A percentile compares a stretch with the other conserved stretches of the same genome.
Conservation (phyloP, 1,284 basidiomycete species). For the Cutaneotrichosporon mucoides region DNA sequence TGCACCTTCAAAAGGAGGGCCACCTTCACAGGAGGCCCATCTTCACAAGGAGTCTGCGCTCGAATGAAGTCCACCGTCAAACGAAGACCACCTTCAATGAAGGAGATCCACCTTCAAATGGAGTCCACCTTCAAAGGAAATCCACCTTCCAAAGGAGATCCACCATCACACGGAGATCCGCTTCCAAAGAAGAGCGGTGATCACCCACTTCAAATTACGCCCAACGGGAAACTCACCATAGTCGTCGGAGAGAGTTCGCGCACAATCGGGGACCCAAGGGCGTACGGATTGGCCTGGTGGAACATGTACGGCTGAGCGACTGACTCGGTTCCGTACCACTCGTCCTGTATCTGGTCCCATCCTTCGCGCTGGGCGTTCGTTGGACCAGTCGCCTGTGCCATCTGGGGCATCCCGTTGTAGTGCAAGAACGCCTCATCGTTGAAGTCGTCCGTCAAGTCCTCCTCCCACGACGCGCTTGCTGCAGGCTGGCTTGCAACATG, state of each 20-base stretch:
- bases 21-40: no score
- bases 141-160: no score
- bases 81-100: no score
- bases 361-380: slow-evolving; percentile 10
- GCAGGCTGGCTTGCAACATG: slow-evolving; percentile 37
- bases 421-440: slow-evolving; percentile 37
- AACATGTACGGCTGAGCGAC: slow-evolving; percentile 61
- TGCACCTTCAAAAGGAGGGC: no score
- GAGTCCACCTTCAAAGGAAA: no score
- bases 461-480: slow-evolving; percentile 43
- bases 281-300: slow-evolving; percentile 75
- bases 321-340: slow-evolving; percentile 77
- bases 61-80: no score
- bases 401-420: slow-evolving; percentile 28
- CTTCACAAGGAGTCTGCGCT: no score
- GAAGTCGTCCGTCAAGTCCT: slow-evolving; percentile 35
- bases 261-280: slow-evolving; percentile 56
- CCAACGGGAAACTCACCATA: slow-evolving; percentile 22
- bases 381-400: slow-evolving; percentile 21
- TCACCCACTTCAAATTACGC: neutral
- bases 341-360: slow-evolving; percentile 67
- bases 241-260: slow-evolving; percentile 33
- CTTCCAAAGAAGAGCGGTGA: no score
- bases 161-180: no score
- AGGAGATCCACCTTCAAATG: no score